These are phyloP conservation scores for Quercus berberidifolia DNA, from an alignment of 306 rosid genomes.

Conservation along the genomic window DNA sequence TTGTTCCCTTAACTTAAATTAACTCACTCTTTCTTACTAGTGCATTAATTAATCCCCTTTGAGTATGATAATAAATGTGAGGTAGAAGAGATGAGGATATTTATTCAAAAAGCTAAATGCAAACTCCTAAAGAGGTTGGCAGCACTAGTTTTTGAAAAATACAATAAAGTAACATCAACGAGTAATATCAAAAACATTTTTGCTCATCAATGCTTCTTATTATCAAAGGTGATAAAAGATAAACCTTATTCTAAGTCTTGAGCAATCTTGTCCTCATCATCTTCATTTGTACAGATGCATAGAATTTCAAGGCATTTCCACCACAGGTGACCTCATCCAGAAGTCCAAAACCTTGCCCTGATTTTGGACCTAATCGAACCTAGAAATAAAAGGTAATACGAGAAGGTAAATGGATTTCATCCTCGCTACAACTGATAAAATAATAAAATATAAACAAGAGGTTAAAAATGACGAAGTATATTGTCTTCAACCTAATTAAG, in stretches of 20 bases:
- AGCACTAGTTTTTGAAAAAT: too few species aligned
- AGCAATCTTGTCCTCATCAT: conserved; percentile 59
- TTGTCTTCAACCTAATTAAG: conserved; percentile 62
- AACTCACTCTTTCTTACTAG: too few species aligned
- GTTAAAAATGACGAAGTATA: conserved; percentile 2
- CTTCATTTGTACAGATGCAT: conserved; percentile 71
- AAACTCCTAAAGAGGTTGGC: too few species aligned
- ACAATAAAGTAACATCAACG: too few species aligned
- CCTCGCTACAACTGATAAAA: neutral
- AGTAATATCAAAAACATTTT: too few species aligned
- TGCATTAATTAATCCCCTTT: too few species aligned
- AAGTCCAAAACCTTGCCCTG: conserved; percentile 35
- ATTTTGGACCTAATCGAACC: conserved; percentile 51
- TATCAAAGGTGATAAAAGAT: neutral
- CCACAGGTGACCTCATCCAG: conserved; percentile 80
- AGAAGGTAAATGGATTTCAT: conserved; percentile 15
- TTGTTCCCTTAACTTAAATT: too few species aligned
- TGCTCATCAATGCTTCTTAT: conserved; percentile 1
- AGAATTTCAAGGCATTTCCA: conserved; percentile 85
- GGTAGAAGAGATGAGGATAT: too few species aligned
- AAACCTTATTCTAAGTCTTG: conserved; percentile 51
- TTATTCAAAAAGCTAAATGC: too few species aligned
- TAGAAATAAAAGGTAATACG: conserved; percentile 23
- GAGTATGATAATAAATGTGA: too few species aligned
- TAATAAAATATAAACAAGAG: conserved; percentile 17